These are phyloP conservation scores for Stemphylium lycopersici DNA, from an alignment of 2,329 filamentous ascomycete species.

Conservation along the genomic window DNA sequence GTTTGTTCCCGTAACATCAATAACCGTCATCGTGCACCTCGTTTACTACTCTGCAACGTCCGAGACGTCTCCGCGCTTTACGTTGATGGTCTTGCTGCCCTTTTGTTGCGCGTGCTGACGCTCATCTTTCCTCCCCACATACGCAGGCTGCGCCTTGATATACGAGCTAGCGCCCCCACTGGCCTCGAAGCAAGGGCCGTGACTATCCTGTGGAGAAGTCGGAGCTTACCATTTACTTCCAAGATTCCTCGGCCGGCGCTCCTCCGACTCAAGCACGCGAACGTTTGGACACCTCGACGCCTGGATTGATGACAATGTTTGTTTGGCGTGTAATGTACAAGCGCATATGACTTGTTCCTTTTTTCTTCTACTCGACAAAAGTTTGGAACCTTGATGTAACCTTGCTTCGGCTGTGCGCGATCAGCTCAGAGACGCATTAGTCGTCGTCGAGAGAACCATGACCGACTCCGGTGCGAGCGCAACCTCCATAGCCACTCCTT, in stretches of 20 bases:
- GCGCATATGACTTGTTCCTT: conserved; percentile 8
- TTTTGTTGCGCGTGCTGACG: conserved; percentile 15
- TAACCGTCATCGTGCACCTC: conserved; percentile 19
- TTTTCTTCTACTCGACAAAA: background rate
- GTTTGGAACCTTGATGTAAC: conserved; percentile 30
- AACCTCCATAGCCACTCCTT: conserved; percentile 38
- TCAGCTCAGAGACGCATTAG: conserved; percentile 17
- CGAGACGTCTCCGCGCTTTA: background rate
- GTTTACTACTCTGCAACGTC: conserved; percentile 4
- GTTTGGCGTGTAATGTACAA: background rate
- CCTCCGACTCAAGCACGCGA: conserved; percentile 17
- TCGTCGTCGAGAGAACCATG: conserved; percentile 32
- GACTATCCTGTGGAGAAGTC: conserved; percentile 23
- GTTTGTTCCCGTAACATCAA: conserved; percentile 10
- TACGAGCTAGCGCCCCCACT: conserved; percentile 26
- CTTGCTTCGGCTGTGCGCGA: conserved; percentile 13
- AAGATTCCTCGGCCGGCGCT: conserved; percentile 12
- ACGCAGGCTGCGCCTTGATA: conserved; percentile 9
- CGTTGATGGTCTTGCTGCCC: background rate
- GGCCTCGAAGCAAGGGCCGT: conserved; percentile 8
- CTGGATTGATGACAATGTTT: conserved; percentile 11
- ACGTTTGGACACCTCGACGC: conserved; percentile 4
- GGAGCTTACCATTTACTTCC: conserved; percentile 15
- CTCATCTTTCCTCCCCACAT: conserved; percentile 22
- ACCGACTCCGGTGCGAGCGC: conserved; percentile 35